Evolutionary conservation across 345 rosid species (phyloP).

Genomic region (Dimocarpus longan): DNA sequence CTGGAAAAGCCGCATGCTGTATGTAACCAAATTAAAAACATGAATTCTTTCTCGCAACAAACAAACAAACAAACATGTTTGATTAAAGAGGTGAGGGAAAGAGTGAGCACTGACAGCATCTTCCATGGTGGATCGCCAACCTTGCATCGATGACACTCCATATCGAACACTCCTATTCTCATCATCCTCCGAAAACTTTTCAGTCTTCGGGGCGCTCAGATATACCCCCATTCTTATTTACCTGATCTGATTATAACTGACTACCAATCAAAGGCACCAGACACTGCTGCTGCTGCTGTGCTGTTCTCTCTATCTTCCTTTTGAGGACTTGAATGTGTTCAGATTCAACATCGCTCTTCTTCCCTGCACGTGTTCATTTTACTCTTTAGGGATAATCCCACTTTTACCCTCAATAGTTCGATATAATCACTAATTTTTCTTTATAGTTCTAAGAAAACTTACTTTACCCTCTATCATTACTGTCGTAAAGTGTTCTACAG

Average conservation of each 20-base stretch:
- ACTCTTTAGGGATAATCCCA: no score
- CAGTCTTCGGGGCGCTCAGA: conserved; percentile 78
- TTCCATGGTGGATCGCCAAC: conserved; percentile 92
- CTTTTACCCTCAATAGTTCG: no score
- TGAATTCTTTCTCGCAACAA: no score
- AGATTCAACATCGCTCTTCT: no score
- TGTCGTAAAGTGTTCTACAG: no score
- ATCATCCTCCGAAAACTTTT: conserved; percentile 74
- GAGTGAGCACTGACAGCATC: conserved; percentile 64
- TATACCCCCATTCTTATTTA: conserved; percentile 64
- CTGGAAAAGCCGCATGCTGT: conserved; percentile 73
- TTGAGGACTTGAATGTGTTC: not conserved
- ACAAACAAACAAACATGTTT: no score
- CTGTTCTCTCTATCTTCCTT: no score
- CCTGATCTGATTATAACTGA: not conserved
- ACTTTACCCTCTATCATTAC: no score
- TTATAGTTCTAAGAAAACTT: no score
- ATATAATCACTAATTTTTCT: no score
- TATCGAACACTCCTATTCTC: conserved; percentile 61
- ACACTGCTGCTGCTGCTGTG: not conserved
- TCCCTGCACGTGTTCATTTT: no score
- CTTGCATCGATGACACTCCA: conserved; percentile 86
- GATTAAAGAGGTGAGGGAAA: no score
- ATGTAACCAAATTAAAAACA: conserved; percentile 3
- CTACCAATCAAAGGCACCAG: not conserved